Evolutionary conservation across 768 basidiomycete genomes (phyloP), one percentile per base, ranked within the genome.

Genomic region (Rhodotorula graminis): DNA sequence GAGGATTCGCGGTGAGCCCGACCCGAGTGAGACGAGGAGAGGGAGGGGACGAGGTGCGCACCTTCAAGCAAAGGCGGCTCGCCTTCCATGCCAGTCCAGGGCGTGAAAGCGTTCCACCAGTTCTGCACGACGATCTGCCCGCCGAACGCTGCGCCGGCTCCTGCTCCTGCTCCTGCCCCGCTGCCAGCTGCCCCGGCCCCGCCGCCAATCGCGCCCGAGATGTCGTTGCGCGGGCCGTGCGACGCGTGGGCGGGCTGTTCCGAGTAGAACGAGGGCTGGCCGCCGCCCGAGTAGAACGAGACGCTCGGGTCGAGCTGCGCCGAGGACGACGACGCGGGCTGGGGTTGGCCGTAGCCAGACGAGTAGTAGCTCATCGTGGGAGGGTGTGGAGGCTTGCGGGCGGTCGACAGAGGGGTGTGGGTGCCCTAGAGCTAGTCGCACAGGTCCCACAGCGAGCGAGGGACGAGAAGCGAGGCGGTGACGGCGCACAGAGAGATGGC

Each of bases 11-110:
- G 21, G 37, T 42, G 37, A 42, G 37, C 58, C 8, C 52, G 52
- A 53, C 11, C n/a, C n/a, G n/a, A n/a, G n/a, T n/a, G n/a, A n/a
- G 52, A 29, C 23, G 67, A 25, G 47, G 21, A 29, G 47, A 27
- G 66, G 52, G 0, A 25, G 11, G 0, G 29, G 25, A 37, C 25
- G 23, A 37, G 44, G 82, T 37, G 37, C 84, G 77, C 75, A 92
- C 95, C 95, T 87, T 99, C 88, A 64, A 99, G 86, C 79, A 99
- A 82, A 49, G 95, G 93, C 61, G 93, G 91, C 79, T 99, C 96
- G 44, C 94, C 95, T 77, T 58, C 88, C 85, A 49, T 84, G 80
- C 44, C 86, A 85, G 72, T 89, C 88, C 23, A 76, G 2, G 75
- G 75, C 44, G 75, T 76, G 62, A 76, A 76, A 25, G 75, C 75